A percentile compares a stretch with the other conserved stretches of the same genome.
These are phyloP conservation scores for Cryptosporidium sp. DNA, from an alignment of 169 alveolate genomes.

Conservation along the genomic window DNA sequence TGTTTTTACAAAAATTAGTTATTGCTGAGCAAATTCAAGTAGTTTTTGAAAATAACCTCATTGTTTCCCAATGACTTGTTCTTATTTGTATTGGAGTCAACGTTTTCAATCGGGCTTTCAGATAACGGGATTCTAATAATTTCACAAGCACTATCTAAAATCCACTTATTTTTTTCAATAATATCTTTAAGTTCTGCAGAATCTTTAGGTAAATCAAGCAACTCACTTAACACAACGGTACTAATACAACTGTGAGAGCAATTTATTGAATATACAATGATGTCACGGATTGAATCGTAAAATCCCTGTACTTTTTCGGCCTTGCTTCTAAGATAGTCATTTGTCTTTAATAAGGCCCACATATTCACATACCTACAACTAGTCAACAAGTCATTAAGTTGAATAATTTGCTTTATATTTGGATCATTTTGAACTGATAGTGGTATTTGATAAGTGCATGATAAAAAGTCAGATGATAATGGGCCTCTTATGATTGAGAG, in stretches of 20 bases:
- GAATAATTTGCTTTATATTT: slow-evolving; percentile 20
- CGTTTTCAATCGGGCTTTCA: slow-evolving; percentile 36
- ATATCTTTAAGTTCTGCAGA: slow-evolving; percentile 24
- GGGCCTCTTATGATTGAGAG: slow-evolving; percentile 66
- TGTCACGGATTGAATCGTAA: slow-evolving; percentile 45
- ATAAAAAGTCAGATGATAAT: slow-evolving; percentile 40
- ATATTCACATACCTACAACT: slow-evolving; percentile 37
- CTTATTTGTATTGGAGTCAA: slow-evolving; percentile 18
- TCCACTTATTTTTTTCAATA: slow-evolving; percentile 61
- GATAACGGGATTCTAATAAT: slow-evolving; percentile 31
- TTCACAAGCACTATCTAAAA: slow-evolving; percentile 36
- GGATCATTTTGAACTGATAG: slow-evolving; percentile 43
- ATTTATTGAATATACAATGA: slow-evolving; percentile 6
- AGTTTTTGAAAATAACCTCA: slow-evolving; percentile 37
- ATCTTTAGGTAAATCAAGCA: slow-evolving; percentile 37
- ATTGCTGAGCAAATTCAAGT: slow-evolving; percentile 24
- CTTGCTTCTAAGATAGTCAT: slow-evolving; percentile 12
- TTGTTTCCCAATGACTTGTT: slow-evolving; percentile 29
- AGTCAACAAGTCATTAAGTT: slow-evolving; percentile 34
- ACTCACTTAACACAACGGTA: slow-evolving; percentile 33
- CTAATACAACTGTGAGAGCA: slow-evolving; percentile 73
- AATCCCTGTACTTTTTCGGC: slow-evolving; percentile 28
- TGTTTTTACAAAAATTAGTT: background rate
- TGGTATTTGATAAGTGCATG: slow-evolving; percentile 68
- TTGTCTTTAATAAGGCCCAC: slow-evolving; percentile 43